These are phyloP conservation scores for Penicillium subrubescens DNA, from an alignment of 495 filamentous ascomycete genomes.

Conservation along the genomic window DNA sequence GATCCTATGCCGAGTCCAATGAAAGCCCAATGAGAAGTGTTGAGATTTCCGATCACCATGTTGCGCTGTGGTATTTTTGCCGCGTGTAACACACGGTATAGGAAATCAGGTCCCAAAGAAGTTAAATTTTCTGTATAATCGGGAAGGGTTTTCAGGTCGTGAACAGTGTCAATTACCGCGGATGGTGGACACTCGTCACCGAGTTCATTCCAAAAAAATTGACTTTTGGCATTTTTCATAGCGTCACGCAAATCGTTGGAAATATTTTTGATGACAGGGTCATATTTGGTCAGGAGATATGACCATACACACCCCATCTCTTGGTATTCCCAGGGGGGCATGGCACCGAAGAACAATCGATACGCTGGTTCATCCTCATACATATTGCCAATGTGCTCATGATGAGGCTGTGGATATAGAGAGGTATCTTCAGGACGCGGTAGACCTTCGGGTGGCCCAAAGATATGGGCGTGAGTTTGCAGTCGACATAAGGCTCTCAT, in stretches of 20 bases:
- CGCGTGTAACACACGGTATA: slow-evolving; percentile 15
- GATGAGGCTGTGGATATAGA: too few species aligned
- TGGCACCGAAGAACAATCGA: slow-evolving; percentile 17
- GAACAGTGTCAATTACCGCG: slow-evolving; percentile 9
- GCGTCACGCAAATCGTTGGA: slow-evolving; percentile 13
- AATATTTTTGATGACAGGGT: slow-evolving; percentile 15
- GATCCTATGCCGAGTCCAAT: background rate
- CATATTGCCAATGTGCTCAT: too few species aligned
- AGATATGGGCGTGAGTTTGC: slow-evolving; percentile 16
- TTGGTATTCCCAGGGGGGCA: slow-evolving; percentile 25
- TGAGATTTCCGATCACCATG: slow-evolving; percentile 11
- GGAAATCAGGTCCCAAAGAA: slow-evolving; percentile 10
- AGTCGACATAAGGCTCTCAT: slow-evolving; percentile 25
- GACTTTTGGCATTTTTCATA: background rate
- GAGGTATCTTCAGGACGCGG: too few species aligned
- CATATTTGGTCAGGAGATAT: slow-evolving; percentile 11
- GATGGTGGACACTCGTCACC: slow-evolving; percentile 9
- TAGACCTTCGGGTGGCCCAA: slow-evolving; percentile 6
- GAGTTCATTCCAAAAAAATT: slow-evolving; percentile 10
- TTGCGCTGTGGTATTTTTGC: slow-evolving; percentile 14
- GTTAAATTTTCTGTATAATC: background rate
- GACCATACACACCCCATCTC: slow-evolving; percentile 19
- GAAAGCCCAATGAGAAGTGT: background rate
- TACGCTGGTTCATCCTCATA: background rate
- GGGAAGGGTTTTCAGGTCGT: background rate